Conservation (phyloP, 345 rosid species). For the Alliaria petiolata region DNA sequence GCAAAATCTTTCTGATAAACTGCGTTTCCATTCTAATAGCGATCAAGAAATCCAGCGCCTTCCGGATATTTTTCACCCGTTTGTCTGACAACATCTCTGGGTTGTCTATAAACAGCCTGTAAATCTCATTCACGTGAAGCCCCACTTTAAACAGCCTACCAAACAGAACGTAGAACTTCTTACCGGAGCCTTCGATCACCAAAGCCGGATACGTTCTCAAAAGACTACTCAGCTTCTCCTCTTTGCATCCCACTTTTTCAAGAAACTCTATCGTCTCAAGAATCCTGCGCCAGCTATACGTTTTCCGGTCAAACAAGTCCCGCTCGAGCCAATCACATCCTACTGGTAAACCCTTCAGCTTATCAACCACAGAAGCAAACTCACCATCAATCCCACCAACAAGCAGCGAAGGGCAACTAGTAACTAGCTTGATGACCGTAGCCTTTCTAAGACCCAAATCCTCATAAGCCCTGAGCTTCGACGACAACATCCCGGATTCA, state of each 20-base stretch:
- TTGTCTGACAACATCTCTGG: conserved; percentile 51
- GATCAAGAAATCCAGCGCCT: conserved; percentile 48
- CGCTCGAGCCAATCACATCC: conserved; percentile 50
- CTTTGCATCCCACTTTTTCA: conserved; percentile 50
- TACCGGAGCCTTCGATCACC: conserved; percentile 64
- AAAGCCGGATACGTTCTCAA: conserved; percentile 48
- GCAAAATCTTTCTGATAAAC: conserved; percentile 39
- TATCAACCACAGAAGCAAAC: conserved; percentile 51
- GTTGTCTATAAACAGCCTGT: conserved; percentile 45
- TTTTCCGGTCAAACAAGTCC: conserved; percentile 35
- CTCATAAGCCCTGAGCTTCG: conserved; percentile 53
- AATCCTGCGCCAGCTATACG: conserved; percentile 59
- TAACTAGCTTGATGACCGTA: conserved; percentile 54
- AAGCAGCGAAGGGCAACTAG: conserved; percentile 54
- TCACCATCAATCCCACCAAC: conserved; percentile 44
- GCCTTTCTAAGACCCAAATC: conserved; percentile 51
- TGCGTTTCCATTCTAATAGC: conserved; percentile 51
- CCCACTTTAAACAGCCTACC: conserved; percentile 63
- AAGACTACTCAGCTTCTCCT: conserved; percentile 45
- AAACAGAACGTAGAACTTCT: conserved; percentile 52
- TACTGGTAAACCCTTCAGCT: conserved; percentile 43
- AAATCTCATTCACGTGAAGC: conserved; percentile 40
- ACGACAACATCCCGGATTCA: conserved; percentile 42
- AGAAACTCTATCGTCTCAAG: conserved; percentile 60
- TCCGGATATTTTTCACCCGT: conserved; percentile 42